Evolutionary conservation across 257 asterid species (phyloP).

Genomic region (Solanum tacnaense): DNA sequence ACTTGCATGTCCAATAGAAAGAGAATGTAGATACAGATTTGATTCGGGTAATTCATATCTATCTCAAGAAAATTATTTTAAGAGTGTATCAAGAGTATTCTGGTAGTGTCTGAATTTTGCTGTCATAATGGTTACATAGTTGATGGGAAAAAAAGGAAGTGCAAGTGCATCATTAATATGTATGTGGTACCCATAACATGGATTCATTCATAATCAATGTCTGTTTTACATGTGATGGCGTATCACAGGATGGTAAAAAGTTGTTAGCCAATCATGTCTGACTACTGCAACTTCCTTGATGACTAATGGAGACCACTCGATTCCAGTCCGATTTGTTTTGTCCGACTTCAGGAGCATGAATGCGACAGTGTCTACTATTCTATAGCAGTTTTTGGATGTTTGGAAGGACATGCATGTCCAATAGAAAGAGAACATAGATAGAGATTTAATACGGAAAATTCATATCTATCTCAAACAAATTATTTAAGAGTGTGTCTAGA

Average conservation of each 20-base stretch:
- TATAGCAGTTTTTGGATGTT: not conserved
- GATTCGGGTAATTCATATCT: not conserved
- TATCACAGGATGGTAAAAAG: not conserved
- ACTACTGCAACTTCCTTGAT: not conserved
- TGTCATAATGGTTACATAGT: not conserved
- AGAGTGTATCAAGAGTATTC: not conserved
- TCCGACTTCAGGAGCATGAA: not conserved
- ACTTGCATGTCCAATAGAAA: not conserved
- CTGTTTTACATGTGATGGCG: not conserved
- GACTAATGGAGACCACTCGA: not conserved
- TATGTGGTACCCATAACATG: not conserved
- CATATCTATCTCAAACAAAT: not conserved
- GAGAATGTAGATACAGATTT: not conserved
- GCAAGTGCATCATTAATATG: not conserved
- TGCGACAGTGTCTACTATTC: not conserved
- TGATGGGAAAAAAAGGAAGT: not conserved
- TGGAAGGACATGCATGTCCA: not conserved
- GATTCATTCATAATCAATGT: not conserved
- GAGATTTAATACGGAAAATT: not conserved
- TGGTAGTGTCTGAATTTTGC: not conserved
- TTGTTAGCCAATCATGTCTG: not conserved
- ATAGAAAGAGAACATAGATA: not conserved
- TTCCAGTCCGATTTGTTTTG: not conserved
- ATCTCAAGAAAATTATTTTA: not conserved
- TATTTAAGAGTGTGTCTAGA: not conserved